Evolutionary conservation across 495 filamentous ascomycete species (phyloP), one percentile per base, ranked within the genome.

Genomic region (Collariella sp.): DNA sequence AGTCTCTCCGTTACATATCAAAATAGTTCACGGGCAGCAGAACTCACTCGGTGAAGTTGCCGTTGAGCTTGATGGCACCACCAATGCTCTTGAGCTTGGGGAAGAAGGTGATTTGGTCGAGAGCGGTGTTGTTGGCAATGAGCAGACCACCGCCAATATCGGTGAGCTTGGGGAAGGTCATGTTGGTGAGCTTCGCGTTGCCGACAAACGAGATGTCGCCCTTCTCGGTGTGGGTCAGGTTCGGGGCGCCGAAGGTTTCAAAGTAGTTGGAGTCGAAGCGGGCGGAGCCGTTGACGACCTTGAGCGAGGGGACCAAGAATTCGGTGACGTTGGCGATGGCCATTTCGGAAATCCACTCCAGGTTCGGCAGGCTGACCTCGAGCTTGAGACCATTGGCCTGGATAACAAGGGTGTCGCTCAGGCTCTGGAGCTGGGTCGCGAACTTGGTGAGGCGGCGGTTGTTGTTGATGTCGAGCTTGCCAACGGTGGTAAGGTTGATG

Each of bases 21-120:
- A 20, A n/a, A 19, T 3, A 12, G 1, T 0, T 10, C 13, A 13
- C 11, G 2, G 22, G 1, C 1, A 33, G 11, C 9, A 40, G 16
- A 19, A 81, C 89, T 76, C 77, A 96, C 86, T 80, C 74, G 46
- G 80, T 79, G 70, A 96, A 94, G 72, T 80, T 84, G 63, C 93
- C 93, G 62, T 81, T 82, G 72, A 96, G 82, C 75, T 95, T 88
- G 69, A 99, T 74, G 55, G 91, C 91, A 72, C 91, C 93, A 57
- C 76, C 79, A 42, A 97, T 79, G n/a, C 67, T 76, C 55, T 77
- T 62, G 20, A 98, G 77, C 40, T 72, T 62, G 35, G 78, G 74
- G 76, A 97, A 87, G 43, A 77, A 78, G 51, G 79, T 65, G 29
- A 96, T 76, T 54, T 69, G 63, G 47, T 59, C 54, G 12, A 96